Base-by-base conservation (phyloP, 1,139 yeast genomes). In the Ashbya aceris region DNA sequence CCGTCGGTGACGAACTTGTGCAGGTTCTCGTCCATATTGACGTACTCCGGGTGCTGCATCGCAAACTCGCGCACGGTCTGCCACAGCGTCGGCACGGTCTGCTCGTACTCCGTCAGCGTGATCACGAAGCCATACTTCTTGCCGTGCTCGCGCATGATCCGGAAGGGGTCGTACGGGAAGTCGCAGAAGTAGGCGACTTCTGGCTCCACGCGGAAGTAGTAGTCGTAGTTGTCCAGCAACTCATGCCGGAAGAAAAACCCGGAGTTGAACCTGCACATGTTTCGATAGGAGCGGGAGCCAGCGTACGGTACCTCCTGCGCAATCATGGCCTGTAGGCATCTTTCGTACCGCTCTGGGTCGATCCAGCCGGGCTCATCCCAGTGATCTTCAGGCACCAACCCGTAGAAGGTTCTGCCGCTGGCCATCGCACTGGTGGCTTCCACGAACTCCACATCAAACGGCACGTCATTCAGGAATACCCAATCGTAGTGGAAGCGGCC, bases 181-280 rank as follows among this genome's bases (percentile, higher is more conserved):
- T 87, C 96, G 62, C 96, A 87, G 59, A 69, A 83, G 60, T 84
- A 86, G 51, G 84, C 77, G 30, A 89, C 91, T 45, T 80, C 78
- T 0, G 98, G 97, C 60, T 89, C 98, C 2, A 89, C 95, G 45
- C 98, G 68, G 79, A 95, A 87, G 66, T 89, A 89, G 74, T 84
- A 89, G 47, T 84, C 86, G 55, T 82, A 79, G 42, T 77, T 66
- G 34, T 67, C 61, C 46, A 87, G 69, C 33, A 86, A 63, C 31
- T 77, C 76, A 53, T 87, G 95, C 47, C 79, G 73, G 64, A 74
- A 86, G 62, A 89, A 89, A 55, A 68, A 77, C 0, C 96, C 95
- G 2, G 93, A 80, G 55, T 87, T 83, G 64, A 79, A 84, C 8
- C 89, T 72, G 57, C 89, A 81, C 89, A 81, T 81, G 54, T 80